Conservation (phyloP, 371 early-diverging fungal species). For the Actinomortierella wolfii region DNA sequence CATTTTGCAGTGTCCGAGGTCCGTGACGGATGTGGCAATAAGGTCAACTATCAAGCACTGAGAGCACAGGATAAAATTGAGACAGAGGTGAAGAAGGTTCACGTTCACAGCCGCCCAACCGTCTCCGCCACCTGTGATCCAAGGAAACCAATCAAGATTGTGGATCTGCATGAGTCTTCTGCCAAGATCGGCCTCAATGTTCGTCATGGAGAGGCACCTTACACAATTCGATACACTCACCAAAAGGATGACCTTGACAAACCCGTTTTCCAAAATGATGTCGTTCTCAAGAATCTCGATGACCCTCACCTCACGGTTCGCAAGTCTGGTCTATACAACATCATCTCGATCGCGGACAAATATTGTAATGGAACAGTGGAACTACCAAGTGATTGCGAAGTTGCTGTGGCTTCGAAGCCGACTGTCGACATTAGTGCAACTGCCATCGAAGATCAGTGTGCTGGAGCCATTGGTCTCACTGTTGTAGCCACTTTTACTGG, state of each 20-base stretch:
- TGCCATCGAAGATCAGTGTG: slow-evolving; percentile 39
- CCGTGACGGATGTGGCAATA: slow-evolving; percentile 37
- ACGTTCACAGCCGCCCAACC: slow-evolving; percentile 20
- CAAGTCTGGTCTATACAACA: slow-evolving; percentile 28
- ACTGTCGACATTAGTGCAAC: slow-evolving; percentile 30
- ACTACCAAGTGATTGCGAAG: slow-evolving; percentile 31
- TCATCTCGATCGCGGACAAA: slow-evolving; percentile 25
- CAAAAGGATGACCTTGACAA: slow-evolving; percentile 38
- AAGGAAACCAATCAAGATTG: slow-evolving; percentile 31
- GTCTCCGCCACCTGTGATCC: slow-evolving; percentile 32
- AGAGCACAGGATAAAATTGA: slow-evolving; percentile 20
- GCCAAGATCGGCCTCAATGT: slow-evolving; percentile 18
- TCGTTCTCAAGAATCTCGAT: background rate
- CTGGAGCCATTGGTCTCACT: slow-evolving; percentile 38
- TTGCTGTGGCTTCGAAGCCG: slow-evolving; percentile 24
- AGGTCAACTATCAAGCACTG: slow-evolving; percentile 18
- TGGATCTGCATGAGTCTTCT: slow-evolving; percentile 14
- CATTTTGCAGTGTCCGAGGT: slow-evolving; percentile 24
- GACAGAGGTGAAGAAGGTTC: slow-evolving; percentile 29
- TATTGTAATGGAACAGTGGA: slow-evolving; percentile 30
- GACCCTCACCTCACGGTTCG: background rate
- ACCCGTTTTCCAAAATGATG: slow-evolving; percentile 23
- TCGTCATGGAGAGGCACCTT: slow-evolving; percentile 23
- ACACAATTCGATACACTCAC: slow-evolving; percentile 26
- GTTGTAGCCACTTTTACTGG: slow-evolving; percentile 40